Evolutionary conservation across 2,329 filamentous ascomycete genomes (phyloP), one percentile per base, ranked within the genome.

Genomic region (Apiospora sp.): DNA sequence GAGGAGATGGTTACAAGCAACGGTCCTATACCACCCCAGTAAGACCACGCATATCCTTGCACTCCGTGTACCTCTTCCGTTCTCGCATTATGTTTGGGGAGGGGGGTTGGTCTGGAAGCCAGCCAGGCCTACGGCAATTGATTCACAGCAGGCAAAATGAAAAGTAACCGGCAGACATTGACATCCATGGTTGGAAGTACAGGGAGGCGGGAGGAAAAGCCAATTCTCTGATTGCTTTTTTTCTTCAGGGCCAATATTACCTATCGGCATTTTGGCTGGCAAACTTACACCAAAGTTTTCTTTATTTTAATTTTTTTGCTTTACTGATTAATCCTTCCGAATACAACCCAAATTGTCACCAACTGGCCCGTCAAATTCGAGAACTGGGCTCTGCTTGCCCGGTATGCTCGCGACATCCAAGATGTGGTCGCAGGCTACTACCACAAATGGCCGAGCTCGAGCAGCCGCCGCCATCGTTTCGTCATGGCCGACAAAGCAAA

Each of bases 401-500:
- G 41, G 34, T 34, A 64, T 64, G 34, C 19, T 41, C 7, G 58
- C 58, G 58, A 41, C 34, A n/a, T 37, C 34, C 30, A 41, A 41
- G 34, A n/a, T 41, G 19, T 64, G 58, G 58, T 64, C 58, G 58
- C 58, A 37, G 34, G 58, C 58, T 14, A 22, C 58, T n/a, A 34
- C 34, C 34, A 41, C 19, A 64, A 64, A 34, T 41, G 19, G 58
- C 4, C 58, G 19, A 64, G 58, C 34, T 64, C 58, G 58, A n/a
- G 34, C 58, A 64, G 58, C 58, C 41, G 58, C 34, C 4, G 34
- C 58, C 58, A 64, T 41, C 4, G 34, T 64, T 41, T 41, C 58
- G 58, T 41, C 58, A 19, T 13, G 34, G 10, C 34, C 34, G 22
- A n/a, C 19, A n/a, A 64, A 41, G 58, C 58, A 37, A 14, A n/a